Percentiles rank a stretch among this genome's conserved stretches.
Evolutionary conservation across 2,329 filamentous ascomycete genomes (phyloP).

Genomic region (Pseudophaeomoniella oleicola): DNA sequence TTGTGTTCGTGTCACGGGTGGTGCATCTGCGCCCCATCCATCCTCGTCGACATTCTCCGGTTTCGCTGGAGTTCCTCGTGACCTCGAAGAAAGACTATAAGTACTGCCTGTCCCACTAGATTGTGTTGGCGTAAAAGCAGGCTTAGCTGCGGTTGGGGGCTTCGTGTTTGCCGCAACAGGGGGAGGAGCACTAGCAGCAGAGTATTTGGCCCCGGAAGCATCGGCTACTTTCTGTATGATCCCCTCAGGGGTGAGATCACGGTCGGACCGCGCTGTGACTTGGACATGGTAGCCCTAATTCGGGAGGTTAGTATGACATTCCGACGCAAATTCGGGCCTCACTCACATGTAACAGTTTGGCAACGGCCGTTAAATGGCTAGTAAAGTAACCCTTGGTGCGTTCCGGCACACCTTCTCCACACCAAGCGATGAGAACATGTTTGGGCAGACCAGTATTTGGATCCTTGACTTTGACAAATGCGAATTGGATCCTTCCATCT

Average conservation of each 20-base stretch:
- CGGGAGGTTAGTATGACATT: slow-evolving; percentile 6
- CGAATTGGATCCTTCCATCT: slow-evolving; percentile 92
- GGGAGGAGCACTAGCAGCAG: slow-evolving; percentile 47
- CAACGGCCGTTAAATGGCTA: slow-evolving; percentile 76
- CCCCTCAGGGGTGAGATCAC: slow-evolving; percentile 70
- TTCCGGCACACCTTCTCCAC: slow-evolving; percentile 94
- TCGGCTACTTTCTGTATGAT: slow-evolving; percentile 92
- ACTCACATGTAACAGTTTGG: slow-evolving; percentile 71
- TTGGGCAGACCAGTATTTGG: slow-evolving; percentile 83
- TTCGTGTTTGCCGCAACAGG: slow-evolving; percentile 37
- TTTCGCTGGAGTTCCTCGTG: slow-evolving; percentile 35
- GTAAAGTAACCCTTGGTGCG: slow-evolving; percentile 97
- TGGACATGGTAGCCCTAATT: slow-evolving; percentile 81
- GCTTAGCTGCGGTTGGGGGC: slow-evolving; percentile 63
- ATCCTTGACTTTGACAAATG: slow-evolving; percentile 91
- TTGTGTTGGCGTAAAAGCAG: slow-evolving; percentile 72
- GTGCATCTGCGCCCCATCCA: slow-evolving; percentile 90
- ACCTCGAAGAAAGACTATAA: slow-evolving; percentile 5
- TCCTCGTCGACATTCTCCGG: slow-evolving; percentile 57
- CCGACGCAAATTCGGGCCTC: neutral
- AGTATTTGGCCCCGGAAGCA: slow-evolving; percentile 90
- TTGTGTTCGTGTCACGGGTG: slow-evolving; percentile 72
- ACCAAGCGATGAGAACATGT: slow-evolving; percentile 88
- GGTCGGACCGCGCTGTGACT: slow-evolving; percentile 84
- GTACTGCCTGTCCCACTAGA: slow-evolving; percentile 52